Percentiles rank a stretch among this genome's conserved stretches.
phyloP scores from a whole-genome alignment of 2,329 filamentous ascomycete species.

The Pezicula neosporulosa region DNA sequence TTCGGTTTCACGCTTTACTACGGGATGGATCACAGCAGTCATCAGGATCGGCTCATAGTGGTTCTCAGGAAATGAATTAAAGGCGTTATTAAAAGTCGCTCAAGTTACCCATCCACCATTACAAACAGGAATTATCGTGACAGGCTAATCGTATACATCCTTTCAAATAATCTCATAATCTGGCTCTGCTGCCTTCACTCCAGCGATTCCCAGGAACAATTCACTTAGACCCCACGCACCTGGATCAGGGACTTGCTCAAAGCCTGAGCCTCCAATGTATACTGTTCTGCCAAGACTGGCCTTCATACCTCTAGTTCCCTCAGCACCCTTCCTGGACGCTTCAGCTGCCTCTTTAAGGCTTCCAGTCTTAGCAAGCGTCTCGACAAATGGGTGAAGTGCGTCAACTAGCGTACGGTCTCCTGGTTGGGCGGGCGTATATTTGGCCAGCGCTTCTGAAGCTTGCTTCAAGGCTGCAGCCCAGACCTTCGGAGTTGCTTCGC shows the following conservation, averaged over 20 bases:
- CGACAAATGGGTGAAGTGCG: conserved; percentile 83
- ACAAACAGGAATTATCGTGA: conserved; percentile 1
- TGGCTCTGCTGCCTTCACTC: conserved; percentile 27
- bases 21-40: conserved; percentile 11
- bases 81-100: conserved; percentile 24
- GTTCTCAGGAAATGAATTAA: conserved; percentile 18
- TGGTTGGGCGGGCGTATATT: conserved; percentile 84
- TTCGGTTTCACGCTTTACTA: conserved; percentile 7
- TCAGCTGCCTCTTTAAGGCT: conserved; percentile 70
- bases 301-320: conserved; percentile 87
- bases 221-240: conserved; percentile 74
- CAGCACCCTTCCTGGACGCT: conserved; percentile 72
- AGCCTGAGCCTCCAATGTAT: conserved; percentile 76
- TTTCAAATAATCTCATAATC: conserved; percentile 29
- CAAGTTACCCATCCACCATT: conserved; percentile 10
- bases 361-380: conserved; percentile 61
- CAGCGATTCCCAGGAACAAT: conserved; percentile 77
- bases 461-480: conserved; percentile 65
- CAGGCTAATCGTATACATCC: background rate
- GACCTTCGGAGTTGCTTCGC: conserved; percentile 39
- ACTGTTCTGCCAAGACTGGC: conserved; percentile 81
- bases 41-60: conserved; percentile 14
- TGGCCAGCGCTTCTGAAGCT: conserved; percentile 67
- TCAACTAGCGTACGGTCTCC: conserved; percentile 92
- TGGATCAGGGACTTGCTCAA: conserved; percentile 70